A percentile compares a stretch with the other conserved stretches of the same genome.
phyloP scores from a whole-genome alignment of 2,329 filamentous ascomycete species.

The Colletotrichum tanaceti region DNA sequence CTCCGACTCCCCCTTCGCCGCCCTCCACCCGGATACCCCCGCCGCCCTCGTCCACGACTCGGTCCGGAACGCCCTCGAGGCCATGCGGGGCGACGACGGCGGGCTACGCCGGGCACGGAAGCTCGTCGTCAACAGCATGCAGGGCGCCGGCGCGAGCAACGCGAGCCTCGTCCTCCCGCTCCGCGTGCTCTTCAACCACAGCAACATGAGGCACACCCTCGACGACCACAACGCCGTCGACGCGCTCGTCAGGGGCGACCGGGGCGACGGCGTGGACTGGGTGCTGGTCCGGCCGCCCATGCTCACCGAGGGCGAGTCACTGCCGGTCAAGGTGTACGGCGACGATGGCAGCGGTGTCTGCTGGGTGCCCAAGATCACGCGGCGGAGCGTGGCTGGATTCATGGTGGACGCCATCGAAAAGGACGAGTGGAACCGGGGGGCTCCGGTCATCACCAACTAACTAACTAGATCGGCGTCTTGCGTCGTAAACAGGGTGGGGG shows the following conservation, averaged over 20 bases:
- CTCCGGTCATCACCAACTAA: slow-evolving; percentile 61
- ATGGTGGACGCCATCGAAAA: slow-evolving; percentile 57
- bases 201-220: slow-evolving; percentile 59
- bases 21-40: slow-evolving; percentile 50
- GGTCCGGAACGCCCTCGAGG: slow-evolving; percentile 51
- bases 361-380: slow-evolving; percentile 53
- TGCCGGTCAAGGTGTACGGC: slow-evolving; percentile 53
- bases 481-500: neutral
- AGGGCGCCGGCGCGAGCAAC: slow-evolving; percentile 61
- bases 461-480: slow-evolving; percentile 44
- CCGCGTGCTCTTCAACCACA: slow-evolving; percentile 57
- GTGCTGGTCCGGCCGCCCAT: slow-evolving; percentile 60
- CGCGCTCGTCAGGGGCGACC: slow-evolving; percentile 49
- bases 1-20: slow-evolving; percentile 61
- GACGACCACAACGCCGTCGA: slow-evolving; percentile 62
- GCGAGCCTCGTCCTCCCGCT: slow-evolving; percentile 54
- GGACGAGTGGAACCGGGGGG: slow-evolving; percentile 54
- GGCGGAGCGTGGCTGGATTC: slow-evolving; percentile 58
- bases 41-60: slow-evolving; percentile 60
- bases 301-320: slow-evolving; percentile 53
- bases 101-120: slow-evolving; percentile 48
- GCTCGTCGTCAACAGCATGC: slow-evolving; percentile 62
- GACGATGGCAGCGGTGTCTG: slow-evolving; percentile 56
- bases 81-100: slow-evolving; percentile 50
- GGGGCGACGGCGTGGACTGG: slow-evolving; percentile 49